Base-by-base conservation (phyloP, 2,329 filamentous ascomycete genomes). In the Scytalidium lignicola region DNA sequence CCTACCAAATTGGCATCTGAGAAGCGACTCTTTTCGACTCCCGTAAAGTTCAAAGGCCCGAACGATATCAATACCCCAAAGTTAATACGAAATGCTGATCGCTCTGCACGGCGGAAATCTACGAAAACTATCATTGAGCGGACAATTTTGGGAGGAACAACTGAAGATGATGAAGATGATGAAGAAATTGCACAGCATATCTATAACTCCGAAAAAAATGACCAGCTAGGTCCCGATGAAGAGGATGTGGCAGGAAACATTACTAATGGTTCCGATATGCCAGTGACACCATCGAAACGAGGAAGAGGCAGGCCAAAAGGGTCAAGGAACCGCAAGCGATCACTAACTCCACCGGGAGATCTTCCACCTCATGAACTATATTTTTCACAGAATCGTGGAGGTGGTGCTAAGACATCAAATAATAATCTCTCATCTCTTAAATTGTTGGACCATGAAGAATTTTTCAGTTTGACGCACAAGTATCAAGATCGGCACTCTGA, bases 391-490 rank as follows among this genome's bases (percentile, higher is more conserved):
- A 96, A 95, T 64, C 85, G 89, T 43, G 83, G 88, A 0, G 90
- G 89, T 2, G 79, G 83, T 3, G 75, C 82, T 41, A 91, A 91
- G 67, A 96, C 92, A 0, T 96, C 91, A 1, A 86, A 88, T 63
- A 93, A 93, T 56, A 95, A 83, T 0, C 74, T 97, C 4, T 78
- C 85, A 1, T 83, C 85, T 3, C 73, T 95, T 28, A 74, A 81
- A 3, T 74, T 96, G 10, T 81, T 97, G 49, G 90, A 88, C 1
- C 91, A 96, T 62, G 91, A 97, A 50, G 90, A 96, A 64, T 99
- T 93, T 68, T 95, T 95, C 59, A 75, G 80, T 41, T 70, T 86
- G 23, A 73, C 88, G 23, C 76, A 80, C 29, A 54, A 51, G 13
- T 82, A 83, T 55, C 64, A 75, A 51, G 86, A 95, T 57, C 80